Evolutionary conservation across 139 green algal species (phyloP).

Genomic region (Chloropicon primus): DNA sequence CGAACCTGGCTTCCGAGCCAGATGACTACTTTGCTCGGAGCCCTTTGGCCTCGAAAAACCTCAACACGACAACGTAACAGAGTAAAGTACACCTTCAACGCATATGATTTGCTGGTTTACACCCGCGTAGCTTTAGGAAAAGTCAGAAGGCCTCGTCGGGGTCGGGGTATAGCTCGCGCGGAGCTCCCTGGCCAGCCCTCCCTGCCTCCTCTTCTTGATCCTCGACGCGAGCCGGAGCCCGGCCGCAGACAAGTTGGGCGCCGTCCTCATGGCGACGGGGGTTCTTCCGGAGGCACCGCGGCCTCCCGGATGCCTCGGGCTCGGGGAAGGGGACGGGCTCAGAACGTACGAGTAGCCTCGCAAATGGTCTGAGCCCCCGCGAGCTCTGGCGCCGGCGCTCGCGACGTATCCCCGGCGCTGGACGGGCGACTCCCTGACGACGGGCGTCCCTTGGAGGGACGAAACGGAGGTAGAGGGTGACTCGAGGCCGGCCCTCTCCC

Average conservation of each 20-base stretch:
- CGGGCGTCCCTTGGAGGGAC: background rate
- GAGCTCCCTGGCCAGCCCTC: background rate
- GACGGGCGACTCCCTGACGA: too few species aligned
- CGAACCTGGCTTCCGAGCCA: background rate
- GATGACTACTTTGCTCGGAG: background rate
- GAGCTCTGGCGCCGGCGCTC: too few species aligned
- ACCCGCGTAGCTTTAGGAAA: too few species aligned
- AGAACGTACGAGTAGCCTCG: background rate
- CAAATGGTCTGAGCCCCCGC: background rate
- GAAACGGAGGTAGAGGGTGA: background rate
- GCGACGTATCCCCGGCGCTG: background rate
- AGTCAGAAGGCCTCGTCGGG: background rate
- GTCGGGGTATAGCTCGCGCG: background rate
- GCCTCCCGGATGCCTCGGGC: background rate
- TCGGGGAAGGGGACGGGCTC: background rate
- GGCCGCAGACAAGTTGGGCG: background rate
- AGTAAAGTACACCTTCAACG: too few species aligned
- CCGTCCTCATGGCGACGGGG: background rate
- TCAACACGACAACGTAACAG: background rate
- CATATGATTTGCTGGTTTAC: too few species aligned
- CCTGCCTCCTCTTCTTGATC: background rate
- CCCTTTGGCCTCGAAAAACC: background rate
- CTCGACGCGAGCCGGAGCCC: background rate
- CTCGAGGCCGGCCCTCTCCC: background rate
- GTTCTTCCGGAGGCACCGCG: too few species aligned